Evolutionary conservation across 306 rosid genomes (phyloP).

Genomic region (Gillenia trifoliata): DNA sequence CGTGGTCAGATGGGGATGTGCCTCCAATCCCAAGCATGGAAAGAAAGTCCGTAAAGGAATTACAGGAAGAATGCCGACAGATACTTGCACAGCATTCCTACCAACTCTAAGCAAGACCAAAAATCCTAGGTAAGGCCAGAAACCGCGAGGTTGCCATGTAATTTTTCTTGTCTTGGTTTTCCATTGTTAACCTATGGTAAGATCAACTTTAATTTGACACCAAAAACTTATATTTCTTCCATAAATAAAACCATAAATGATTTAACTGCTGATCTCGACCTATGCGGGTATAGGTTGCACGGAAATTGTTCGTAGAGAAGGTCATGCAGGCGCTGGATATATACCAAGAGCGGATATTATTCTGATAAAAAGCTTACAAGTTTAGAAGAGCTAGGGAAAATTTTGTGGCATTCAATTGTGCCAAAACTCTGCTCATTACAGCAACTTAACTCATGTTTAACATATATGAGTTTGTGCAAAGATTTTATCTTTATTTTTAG

Average conservation of each 20-base stretch:
- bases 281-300: conserved; percentile 79
- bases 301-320: conserved; percentile 70
- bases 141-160: neutral
- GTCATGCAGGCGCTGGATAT: conserved; percentile 63
- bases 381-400: neutral
- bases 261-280: conserved; percentile 17
- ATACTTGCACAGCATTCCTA: conserved; percentile 57
- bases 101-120: conserved; percentile 69
- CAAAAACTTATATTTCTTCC: conserved; percentile 19
- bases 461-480: neutral
- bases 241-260: neutral
- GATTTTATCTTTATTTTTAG: too few species aligned
- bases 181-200: neutral
- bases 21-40: conserved; percentile 82
- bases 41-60: conserved; percentile 65
- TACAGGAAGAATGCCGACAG: conserved; percentile 68
- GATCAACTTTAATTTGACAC: neutral
- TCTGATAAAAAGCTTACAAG: conserved; percentile 16
- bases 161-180: neutral
- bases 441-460: neutral
- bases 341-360: conserved; percentile 69
- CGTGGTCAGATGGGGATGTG: conserved; percentile 81
- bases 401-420: neutral
- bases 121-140: conserved; percentile 52
- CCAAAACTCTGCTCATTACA: neutral